Evolutionary conservation across 148 eudicot genomes (phyloP).

Genomic region (Nepenthes gracilis): DNA sequence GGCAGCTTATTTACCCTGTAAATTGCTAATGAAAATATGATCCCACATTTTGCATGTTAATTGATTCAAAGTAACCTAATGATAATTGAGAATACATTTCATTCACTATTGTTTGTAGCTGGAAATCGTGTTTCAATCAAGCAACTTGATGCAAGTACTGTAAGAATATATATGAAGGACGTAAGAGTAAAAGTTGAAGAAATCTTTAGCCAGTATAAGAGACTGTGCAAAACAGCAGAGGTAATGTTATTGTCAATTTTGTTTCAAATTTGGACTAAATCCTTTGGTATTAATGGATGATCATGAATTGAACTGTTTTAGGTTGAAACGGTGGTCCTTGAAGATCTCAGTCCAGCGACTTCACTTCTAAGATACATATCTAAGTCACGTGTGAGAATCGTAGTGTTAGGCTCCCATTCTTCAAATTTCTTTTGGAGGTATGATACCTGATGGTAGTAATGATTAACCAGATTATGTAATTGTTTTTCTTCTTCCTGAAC

Average conservation of each 20-base stretch:
- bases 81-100: not conserved
- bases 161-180: constrained; percentile 40
- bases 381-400: constrained; percentile 33
- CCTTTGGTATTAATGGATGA: not conserved
- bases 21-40: too few species aligned
- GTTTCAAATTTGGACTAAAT: not conserved
- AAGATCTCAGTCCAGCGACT: constrained; percentile 48
- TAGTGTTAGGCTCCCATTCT: constrained; percentile 68
- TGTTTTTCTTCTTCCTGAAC: not conserved
- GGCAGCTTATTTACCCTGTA: too few species aligned
- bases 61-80: not conserved
- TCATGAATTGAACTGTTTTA: constrained; percentile 3
- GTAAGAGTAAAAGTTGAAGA: constrained; percentile 30
- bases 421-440: constrained; percentile 47
- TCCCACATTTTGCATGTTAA: not conserved
- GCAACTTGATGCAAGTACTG: constrained; percentile 45
- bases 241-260: constrained; percentile 8
- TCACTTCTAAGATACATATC: constrained; percentile 38
- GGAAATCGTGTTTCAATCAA: constrained; percentile 46
- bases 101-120: constrained; percentile 21
- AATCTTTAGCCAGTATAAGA: constrained; percentile 40
- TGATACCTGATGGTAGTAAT: constrained; percentile 1
- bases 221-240: constrained; percentile 30
- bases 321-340: constrained; percentile 60
- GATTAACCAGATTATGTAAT: not conserved